Evolutionary conservation across 768 basidiomycete genomes (phyloP).

Genomic region (Mycena capillaripes): DNA sequence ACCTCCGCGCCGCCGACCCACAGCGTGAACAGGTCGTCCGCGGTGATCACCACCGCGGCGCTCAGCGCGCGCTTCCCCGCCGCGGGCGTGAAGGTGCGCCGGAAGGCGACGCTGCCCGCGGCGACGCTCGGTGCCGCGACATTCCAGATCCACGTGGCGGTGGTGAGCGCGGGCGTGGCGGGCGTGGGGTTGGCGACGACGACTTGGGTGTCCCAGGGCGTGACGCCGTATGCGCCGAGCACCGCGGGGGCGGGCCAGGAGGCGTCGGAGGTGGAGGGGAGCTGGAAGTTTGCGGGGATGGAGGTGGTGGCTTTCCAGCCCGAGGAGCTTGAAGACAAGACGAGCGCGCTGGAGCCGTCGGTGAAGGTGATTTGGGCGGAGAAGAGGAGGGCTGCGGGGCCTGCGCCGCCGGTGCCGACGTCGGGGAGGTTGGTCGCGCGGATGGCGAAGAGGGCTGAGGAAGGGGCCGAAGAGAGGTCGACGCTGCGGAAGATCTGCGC

Average conservation of each 20-base stretch:
- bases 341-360: conserved; percentile 42
- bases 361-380: conserved; percentile 42
- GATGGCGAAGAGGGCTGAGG: conserved; percentile 43
- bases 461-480: conserved; percentile 33
- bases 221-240: conserved; percentile 42
- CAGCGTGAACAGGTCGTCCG: conserved; percentile 45
- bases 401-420: conserved; percentile 32
- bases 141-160: conserved; percentile 47
- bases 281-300: conserved; percentile 44
- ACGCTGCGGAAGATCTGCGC: conserved; percentile 42
- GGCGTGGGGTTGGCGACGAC: conserved; percentile 35
- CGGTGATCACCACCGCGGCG: conserved; percentile 42
- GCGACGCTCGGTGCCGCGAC: conserved; percentile 34
- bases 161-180: conserved; percentile 30
- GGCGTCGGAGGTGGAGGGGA: conserved; percentile 39
- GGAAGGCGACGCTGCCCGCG: conserved; percentile 45
- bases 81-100: conserved; percentile 40
- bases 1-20: conserved; percentile 45
- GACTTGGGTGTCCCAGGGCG: conserved; percentile 45
- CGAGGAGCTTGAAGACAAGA: conserved; percentile 38
- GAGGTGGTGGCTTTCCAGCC: conserved; percentile 41
- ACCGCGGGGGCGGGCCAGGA: conserved; percentile 39
- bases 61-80: conserved; percentile 40
- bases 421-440: conserved; percentile 43
- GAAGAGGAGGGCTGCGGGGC: conserved; percentile 46